phyloP scores from a whole-genome alignment of 108 stramenopile species.

The Aurantiochytrium sp. region DNA sequence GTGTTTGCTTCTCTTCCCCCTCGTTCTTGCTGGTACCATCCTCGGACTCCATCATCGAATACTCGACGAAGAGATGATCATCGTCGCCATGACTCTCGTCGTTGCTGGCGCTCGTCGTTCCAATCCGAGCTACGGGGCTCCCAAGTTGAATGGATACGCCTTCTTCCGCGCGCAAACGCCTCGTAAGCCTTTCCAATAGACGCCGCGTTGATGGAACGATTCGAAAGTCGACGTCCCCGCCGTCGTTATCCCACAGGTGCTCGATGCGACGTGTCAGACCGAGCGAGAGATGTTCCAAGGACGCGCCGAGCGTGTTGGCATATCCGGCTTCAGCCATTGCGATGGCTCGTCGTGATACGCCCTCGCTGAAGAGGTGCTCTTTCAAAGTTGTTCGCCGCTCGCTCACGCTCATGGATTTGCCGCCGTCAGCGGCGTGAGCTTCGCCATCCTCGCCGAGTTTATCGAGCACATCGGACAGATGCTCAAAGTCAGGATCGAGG shows the following conservation, averaged over 20 bases:
- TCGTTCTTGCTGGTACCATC: background rate
- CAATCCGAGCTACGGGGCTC: background rate
- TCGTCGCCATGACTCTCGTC: background rate
- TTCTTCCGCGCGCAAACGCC: background rate
- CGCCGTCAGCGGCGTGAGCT: background rate
- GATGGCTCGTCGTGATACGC: background rate
- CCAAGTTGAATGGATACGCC: background rate
- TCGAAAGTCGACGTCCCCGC: background rate
- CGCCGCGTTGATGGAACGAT: background rate
- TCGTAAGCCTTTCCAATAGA: background rate
- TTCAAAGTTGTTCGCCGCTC: background rate
- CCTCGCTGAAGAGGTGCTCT: background rate
- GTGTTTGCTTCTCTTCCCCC: no score
- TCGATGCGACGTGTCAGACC: background rate
- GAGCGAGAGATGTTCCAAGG: background rate
- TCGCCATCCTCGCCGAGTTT: background rate
- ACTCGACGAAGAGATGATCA: background rate
- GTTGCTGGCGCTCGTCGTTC: no score
- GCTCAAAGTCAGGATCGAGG: background rate
- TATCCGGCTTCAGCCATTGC: conserved; percentile 11
- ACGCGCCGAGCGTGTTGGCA: background rate
- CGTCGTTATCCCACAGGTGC: background rate
- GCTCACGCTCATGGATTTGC: background rate
- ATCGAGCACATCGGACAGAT: background rate
- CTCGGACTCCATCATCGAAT: background rate